A percentile compares a stretch with the other conserved stretches of the same genome.
These are phyloP conservation scores for Phytopythium mirpurense DNA, from an alignment of 352 stramenopile genomes.

Conservation along the genomic window DNA sequence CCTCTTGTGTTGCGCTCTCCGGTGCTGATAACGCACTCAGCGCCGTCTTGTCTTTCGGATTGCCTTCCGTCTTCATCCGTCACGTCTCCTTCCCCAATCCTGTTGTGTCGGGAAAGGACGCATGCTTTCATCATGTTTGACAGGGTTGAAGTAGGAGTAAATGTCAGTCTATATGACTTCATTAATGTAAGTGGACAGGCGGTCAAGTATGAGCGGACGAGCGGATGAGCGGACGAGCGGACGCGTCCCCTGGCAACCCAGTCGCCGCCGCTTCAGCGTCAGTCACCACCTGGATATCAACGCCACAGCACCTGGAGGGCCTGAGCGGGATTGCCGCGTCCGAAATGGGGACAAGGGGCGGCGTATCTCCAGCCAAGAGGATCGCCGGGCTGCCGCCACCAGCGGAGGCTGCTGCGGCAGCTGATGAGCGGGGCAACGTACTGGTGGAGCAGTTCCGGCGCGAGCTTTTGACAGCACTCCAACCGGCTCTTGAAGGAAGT, in stretches of 20 bases:
- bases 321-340: too few relatives aligned
- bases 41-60: too few relatives aligned
- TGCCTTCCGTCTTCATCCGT: background rate
- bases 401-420: background rate
- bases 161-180: background rate
- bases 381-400: constrained; percentile 4
- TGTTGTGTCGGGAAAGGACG: background rate
- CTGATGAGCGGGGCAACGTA: constrained; percentile 15
- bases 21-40: background rate
- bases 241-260: background rate
- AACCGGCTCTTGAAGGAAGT: constrained; percentile 31
- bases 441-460: constrained; percentile 50
- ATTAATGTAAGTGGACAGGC: background rate
- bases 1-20: too few relatives aligned
- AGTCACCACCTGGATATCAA: background rate
- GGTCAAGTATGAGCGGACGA: background rate
- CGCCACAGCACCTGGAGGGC: background rate
- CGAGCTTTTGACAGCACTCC: constrained; percentile 35
- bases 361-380: constrained; percentile 3
- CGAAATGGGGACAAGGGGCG: background rate
- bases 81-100: background rate
- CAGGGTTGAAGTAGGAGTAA: too few relatives aligned
- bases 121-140: background rate
- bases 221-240: background rate
- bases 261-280: background rate